Evolutionary conservation across 2,329 filamentous ascomycete genomes (phyloP).

Genomic region (Bipolaris cookei): DNA sequence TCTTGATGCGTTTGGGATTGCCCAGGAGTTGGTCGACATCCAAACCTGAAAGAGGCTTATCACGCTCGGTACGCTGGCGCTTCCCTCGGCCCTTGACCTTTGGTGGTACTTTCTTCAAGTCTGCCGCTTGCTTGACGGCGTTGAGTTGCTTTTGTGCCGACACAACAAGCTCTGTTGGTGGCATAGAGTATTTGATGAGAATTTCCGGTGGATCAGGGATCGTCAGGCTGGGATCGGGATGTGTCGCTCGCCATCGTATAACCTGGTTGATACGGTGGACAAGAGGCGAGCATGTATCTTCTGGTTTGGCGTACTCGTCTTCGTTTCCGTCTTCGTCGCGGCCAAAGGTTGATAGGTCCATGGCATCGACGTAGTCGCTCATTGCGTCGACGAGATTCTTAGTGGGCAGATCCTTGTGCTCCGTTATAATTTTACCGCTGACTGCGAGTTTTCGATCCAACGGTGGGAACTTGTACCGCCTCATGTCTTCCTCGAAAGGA

Average conservation of each 20-base stretch:
- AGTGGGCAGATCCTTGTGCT: slow-evolving; percentile 83
- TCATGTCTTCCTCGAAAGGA: slow-evolving; percentile 90
- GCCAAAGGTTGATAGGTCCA: slow-evolving; percentile 79
- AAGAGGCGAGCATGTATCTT: slow-evolving; percentile 82
- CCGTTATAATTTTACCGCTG: slow-evolving; percentile 78
- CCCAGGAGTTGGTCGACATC: slow-evolving; percentile 83
- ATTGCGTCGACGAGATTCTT: slow-evolving; percentile 78
- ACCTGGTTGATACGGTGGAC: slow-evolving; percentile 91
- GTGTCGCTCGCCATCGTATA: slow-evolving; percentile 79
- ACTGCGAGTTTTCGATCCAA: slow-evolving; percentile 86
- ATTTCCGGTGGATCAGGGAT: slow-evolving; percentile 53
- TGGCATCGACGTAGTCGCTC: slow-evolving; percentile 88
- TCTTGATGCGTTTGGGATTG: slow-evolving; percentile 60
- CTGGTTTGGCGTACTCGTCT: slow-evolving; percentile 74
- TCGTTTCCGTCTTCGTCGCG: slow-evolving; percentile 72
- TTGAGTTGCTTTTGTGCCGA: slow-evolving; percentile 65
- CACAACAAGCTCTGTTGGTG: slow-evolving; percentile 70
- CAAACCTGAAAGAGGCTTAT: slow-evolving; percentile 87
- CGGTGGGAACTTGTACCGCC: slow-evolving; percentile 89
- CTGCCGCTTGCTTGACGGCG: slow-evolving; percentile 69
- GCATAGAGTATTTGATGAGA: slow-evolving; percentile 74
- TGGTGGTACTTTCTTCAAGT: slow-evolving; percentile 82
- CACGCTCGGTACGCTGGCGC: slow-evolving; percentile 65
- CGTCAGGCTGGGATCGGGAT: slow-evolving; percentile 70
- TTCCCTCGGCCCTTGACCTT: slow-evolving; percentile 75